Conservation (phyloP, 2,329 filamentous ascomycete species). For the Epichloe uncinata region DNA sequence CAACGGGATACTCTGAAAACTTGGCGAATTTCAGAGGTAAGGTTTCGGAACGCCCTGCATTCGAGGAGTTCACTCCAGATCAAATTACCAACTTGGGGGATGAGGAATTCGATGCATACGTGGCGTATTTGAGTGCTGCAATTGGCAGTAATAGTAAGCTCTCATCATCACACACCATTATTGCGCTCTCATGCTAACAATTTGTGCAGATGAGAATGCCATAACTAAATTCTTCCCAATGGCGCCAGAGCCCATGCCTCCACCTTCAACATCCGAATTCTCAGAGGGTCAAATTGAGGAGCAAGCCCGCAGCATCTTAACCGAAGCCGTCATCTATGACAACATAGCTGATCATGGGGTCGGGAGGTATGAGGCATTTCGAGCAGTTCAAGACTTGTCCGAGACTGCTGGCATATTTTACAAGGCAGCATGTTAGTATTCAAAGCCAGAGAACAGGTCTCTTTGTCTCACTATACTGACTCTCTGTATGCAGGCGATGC, state of each 20-base stretch:
- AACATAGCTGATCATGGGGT: not conserved
- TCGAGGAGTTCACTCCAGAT: slow-evolving; percentile 42
- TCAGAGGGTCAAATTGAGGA: slow-evolving; percentile 15
- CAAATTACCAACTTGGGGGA: slow-evolving; percentile 49
- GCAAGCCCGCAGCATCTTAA: slow-evolving; percentile 11
- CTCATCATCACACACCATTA: not conserved
- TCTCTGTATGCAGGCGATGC: slow-evolving; percentile 14
- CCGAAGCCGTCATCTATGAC: slow-evolving; percentile 7
- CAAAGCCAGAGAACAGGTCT: not conserved
- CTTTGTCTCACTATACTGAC: not conserved
- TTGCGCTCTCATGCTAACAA: not conserved
- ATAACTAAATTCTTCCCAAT: slow-evolving; percentile 23
- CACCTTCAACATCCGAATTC: slow-evolving; percentile 9
- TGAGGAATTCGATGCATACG: slow-evolving; percentile 51
- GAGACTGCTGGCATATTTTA: slow-evolving; percentile 20
- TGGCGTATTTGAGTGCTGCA: slow-evolving; percentile 28
- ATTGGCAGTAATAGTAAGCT: slow-evolving; percentile 21
- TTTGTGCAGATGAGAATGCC: slow-evolving; percentile 13
- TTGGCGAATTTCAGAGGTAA: slow-evolving; percentile 6
- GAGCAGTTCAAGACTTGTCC: slow-evolving; percentile 18
- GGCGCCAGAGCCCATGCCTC: slow-evolving; percentile 11
- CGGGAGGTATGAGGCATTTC: slow-evolving; percentile 19
- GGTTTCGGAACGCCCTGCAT: slow-evolving; percentile 16
- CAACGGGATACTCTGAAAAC: slow-evolving; percentile 27
- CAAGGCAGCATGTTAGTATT: slow-evolving; percentile 17